A percentile compares a stretch with the other conserved stretches of the same genome.
Conservation (phyloP, 495 filamentous ascomycete genomes). For the Astrothelium subdiscretum region DNA sequence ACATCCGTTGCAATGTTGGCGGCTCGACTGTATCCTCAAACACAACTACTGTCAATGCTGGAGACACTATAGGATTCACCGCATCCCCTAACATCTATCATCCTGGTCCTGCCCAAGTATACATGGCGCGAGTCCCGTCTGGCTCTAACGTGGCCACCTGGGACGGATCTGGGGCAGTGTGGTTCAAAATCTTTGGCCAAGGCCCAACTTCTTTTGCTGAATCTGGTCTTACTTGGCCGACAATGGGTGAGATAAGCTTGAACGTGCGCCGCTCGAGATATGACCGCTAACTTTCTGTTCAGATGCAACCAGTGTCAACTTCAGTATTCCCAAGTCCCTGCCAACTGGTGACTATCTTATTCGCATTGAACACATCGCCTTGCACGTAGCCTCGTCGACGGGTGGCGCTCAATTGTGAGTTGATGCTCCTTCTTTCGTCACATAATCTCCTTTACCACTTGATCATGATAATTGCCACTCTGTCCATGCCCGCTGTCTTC, state of each 20-base stretch:
- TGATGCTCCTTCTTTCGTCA: neutral
- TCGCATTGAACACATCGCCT: neutral
- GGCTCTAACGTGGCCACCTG: neutral
- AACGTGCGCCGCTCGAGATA: neutral
- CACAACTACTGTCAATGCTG: neutral
- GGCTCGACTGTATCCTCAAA: neutral
- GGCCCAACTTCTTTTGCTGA: neutral
- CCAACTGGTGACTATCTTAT: neutral
- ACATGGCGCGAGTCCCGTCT: neutral
- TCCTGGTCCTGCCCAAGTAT: neutral
- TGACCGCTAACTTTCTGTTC: neutral
- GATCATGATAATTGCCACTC: neutral
- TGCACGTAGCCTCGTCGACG: neutral
- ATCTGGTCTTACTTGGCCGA: neutral
- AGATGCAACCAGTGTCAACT: neutral
- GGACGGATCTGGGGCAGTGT: neutral
- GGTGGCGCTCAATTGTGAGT: neutral
- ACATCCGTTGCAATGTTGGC: neutral
- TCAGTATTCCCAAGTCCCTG: neutral
- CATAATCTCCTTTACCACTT: neutral
- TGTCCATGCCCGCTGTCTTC: neutral
- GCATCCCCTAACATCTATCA: neutral
- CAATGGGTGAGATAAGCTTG: neutral
- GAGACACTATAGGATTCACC: neutral
- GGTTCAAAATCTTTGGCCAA: constrained; percentile 1